Evolutionary conservation across 768 basidiomycete genomes (phyloP).

Genomic region (Boletus huronensis): DNA sequence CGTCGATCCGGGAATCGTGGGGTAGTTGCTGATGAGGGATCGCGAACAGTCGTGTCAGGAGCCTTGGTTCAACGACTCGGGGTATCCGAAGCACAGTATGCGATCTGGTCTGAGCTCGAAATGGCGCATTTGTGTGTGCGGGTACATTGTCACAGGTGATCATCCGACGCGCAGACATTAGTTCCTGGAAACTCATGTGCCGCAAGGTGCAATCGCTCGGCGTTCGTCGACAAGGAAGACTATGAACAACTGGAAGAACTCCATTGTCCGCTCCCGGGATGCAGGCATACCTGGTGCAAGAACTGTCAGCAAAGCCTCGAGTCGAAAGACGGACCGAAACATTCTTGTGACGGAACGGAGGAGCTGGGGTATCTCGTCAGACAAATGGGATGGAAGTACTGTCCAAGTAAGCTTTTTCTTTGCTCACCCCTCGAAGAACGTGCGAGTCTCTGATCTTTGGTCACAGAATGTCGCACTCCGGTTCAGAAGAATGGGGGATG

Average conservation of each 20-base stretch:
- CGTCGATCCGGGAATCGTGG: background rate
- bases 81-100: slow-evolving; percentile 40
- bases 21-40: background rate
- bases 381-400: slow-evolving; percentile 57
- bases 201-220: slow-evolving; percentile 45
- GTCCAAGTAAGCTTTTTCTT: slow-evolving; percentile 44
- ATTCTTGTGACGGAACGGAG: slow-evolving; percentile 55
- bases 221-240: slow-evolving; percentile 50
- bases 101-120: slow-evolving; percentile 44
- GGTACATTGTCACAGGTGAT: slow-evolving; percentile 49
- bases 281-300: slow-evolving; percentile 58
- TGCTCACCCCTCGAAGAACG: background rate
- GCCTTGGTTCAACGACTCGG: slow-evolving; percentile 38
- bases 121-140: slow-evolving; percentile 39
- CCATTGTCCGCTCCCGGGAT: slow-evolving; percentile 48
- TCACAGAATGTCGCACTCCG: slow-evolving; percentile 41
- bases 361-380: slow-evolving; percentile 51
- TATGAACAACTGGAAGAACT: slow-evolving; percentile 40
- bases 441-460: background rate
- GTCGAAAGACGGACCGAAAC: slow-evolving; percentile 31
- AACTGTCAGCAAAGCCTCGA: slow-evolving; percentile 43
- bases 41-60: slow-evolving; percentile 36
- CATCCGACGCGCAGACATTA: background rate
- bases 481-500: slow-evolving; percentile 54
- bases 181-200: background rate